A percentile compares a stretch with the other conserved stretches of the same genome.
Evolutionary conservation across 2,329 filamentous ascomycete genomes (phyloP).

Genomic region (Exophiala sideris): DNA sequence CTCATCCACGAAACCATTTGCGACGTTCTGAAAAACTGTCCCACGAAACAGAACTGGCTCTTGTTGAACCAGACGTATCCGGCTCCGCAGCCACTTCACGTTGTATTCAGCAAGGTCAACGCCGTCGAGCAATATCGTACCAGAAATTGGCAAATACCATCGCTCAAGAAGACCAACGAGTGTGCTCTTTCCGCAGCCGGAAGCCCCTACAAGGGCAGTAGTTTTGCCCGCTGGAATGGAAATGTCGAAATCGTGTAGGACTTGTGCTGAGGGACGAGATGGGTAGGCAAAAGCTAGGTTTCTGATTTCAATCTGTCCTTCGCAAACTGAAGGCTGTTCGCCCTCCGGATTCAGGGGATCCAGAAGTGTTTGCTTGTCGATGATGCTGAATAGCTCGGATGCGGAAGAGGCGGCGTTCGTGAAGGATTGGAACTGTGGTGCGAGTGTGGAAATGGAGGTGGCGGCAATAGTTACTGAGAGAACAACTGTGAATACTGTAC

Average conservation of each 20-base stretch:
- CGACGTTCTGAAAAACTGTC: slow-evolving; percentile 61
- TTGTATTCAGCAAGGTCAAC: slow-evolving; percentile 56
- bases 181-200: slow-evolving; percentile 46
- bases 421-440: slow-evolving; percentile 41
- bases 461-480: slow-evolving; percentile 23
- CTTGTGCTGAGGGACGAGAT: slow-evolving; percentile 35
- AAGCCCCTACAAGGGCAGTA: slow-evolving; percentile 44
- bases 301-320: slow-evolving; percentile 56
- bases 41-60: slow-evolving; percentile 67
- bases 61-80: slow-evolving; percentile 64
- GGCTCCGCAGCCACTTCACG: slow-evolving; percentile 56
- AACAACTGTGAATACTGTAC: slow-evolving; percentile 31
- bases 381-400: slow-evolving; percentile 70
- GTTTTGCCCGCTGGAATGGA: slow-evolving; percentile 37
- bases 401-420: slow-evolving; percentile 44
- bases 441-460: slow-evolving; percentile 21
- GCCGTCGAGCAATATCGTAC: slow-evolving; percentile 54
- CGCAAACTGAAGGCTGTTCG: slow-evolving; percentile 48
- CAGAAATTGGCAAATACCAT: slow-evolving; percentile 41
- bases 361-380: slow-evolving; percentile 80
- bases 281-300: slow-evolving; percentile 71
- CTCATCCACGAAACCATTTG: slow-evolving; percentile 50
- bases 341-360: slow-evolving; percentile 71
- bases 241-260: slow-evolving; percentile 36
- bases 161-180: slow-evolving; percentile 42